These are phyloP conservation scores for Pontederia crassipes DNA, from an alignment of 176 grass and related monocot species.

Conservation along the genomic window DNA sequence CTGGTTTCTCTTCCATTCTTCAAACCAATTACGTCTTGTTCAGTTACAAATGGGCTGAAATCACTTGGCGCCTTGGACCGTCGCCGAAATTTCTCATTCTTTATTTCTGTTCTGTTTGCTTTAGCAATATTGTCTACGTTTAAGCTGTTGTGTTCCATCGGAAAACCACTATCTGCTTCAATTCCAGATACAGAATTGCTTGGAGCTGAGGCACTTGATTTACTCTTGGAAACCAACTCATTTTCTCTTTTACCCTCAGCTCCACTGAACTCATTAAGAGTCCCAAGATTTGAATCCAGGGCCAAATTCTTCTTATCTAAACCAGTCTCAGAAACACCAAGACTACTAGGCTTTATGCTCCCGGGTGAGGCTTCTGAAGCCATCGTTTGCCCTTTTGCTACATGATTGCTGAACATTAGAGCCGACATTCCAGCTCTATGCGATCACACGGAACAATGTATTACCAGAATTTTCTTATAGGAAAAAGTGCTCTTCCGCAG, in stretches of 20 bases:
- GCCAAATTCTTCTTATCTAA: slow-evolving; percentile 32
- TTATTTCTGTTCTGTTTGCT: slow-evolving; percentile 25
- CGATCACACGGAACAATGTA: not conserved
- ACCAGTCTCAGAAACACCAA: slow-evolving; percentile 48
- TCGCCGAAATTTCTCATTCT: slow-evolving; percentile 36
- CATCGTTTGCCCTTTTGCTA: slow-evolving; percentile 56
- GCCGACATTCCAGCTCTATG: too few species aligned
- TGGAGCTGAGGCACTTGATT: slow-evolving; percentile 5
- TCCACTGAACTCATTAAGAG: slow-evolving; percentile 10
- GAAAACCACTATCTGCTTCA: slow-evolving; percentile 20
- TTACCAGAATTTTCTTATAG: not conserved
- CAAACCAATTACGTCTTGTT: slow-evolving; percentile 5
- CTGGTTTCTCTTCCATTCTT: slow-evolving; percentile 17
- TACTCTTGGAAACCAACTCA: slow-evolving; percentile 16
- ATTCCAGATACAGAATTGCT: slow-evolving; percentile 14
- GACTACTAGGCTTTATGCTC: slow-evolving; percentile 54
- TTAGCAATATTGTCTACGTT: slow-evolving; percentile 14
- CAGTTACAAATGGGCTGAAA: not conserved
- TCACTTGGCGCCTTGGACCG: slow-evolving; percentile 24
- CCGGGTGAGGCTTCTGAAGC: slow-evolving; percentile 32
- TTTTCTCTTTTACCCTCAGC: slow-evolving; percentile 11
- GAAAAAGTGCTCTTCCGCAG: not conserved
- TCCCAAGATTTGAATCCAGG: slow-evolving; percentile 17
- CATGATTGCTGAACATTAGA: slow-evolving; percentile 14
- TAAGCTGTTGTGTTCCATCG: slow-evolving; percentile 25